A percentile compares a stretch with the other conserved stretches of the same genome.
phyloP scores from a whole-genome alignment of 2,329 filamentous ascomycete genomes.

The Nigrograna mackinnonii region DNA sequence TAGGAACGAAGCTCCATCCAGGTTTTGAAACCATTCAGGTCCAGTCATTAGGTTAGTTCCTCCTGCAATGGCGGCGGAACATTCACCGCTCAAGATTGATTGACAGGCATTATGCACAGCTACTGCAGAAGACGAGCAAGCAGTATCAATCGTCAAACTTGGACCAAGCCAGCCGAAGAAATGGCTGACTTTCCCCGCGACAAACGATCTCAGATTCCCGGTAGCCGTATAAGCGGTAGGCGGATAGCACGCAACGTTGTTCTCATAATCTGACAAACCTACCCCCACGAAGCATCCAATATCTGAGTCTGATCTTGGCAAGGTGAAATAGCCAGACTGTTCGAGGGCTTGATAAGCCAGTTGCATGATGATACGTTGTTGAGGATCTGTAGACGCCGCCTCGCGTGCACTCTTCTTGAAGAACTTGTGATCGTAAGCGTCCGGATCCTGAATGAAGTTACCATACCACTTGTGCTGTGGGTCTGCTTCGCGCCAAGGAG shows the following conservation, averaged over 20 bases:
- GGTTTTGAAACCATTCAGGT: slow-evolving; percentile 31
- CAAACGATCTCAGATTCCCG: slow-evolving; percentile 19
- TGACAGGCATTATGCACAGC: slow-evolving; percentile 28
- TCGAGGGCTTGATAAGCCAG: slow-evolving; percentile 42
- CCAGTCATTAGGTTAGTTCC: slow-evolving; percentile 37
- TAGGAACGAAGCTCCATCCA: slow-evolving; percentile 45
- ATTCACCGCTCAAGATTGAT: slow-evolving; percentile 28
- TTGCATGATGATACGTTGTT: slow-evolving; percentile 9
- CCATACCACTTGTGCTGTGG: background rate
- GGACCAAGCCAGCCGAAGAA: slow-evolving; percentile 31
- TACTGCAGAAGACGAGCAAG: slow-evolving; percentile 31
- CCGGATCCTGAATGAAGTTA: background rate
- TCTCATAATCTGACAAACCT: slow-evolving; percentile 33
- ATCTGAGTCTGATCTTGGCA: slow-evolving; percentile 2
- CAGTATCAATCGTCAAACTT: slow-evolving; percentile 32
- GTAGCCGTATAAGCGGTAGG: slow-evolving; percentile 28
- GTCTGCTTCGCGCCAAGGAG: background rate
- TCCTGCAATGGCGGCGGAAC: slow-evolving; percentile 35
- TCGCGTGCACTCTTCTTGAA: slow-evolving; percentile 9
- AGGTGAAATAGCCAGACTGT: slow-evolving; percentile 22
- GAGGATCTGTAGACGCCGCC: slow-evolving; percentile 9
- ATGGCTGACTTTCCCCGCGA: slow-evolving; percentile 21
- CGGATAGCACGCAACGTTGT: slow-evolving; percentile 15
- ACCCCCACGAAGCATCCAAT: slow-evolving; percentile 39
- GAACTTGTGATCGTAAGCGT: slow-evolving; percentile 2